A percentile compares a stretch with the other conserved stretches of the same genome.
Evolutionary conservation across 192 early-diverging fungal species (phyloP).

Genomic region (Backusella tarrabulga): DNA sequence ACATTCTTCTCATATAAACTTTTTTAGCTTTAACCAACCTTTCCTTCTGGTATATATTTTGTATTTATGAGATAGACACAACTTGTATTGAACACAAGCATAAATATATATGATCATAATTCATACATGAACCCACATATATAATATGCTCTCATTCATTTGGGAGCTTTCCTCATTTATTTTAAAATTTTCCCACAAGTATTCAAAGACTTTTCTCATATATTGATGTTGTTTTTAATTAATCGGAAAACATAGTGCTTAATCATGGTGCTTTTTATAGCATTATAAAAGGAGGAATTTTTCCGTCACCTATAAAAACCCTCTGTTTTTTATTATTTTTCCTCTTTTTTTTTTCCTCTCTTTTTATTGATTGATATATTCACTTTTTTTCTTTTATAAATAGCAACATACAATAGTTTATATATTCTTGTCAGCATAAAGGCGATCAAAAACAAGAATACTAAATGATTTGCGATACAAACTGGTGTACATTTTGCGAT

Average conservation of each 20-base stretch:
- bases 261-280: not conserved
- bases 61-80: too few species aligned
- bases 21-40: too few species aligned
- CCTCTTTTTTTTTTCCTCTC: not conserved
- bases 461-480: slow-evolving; percentile 13
- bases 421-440: not conserved
- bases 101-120: too few species aligned
- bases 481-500: slow-evolving; percentile 24
- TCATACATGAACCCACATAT: too few species aligned
- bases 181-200: too few species aligned
- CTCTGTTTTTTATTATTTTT: not conserved
- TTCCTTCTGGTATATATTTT: too few species aligned
- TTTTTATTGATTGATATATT: not conserved
- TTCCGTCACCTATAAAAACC: not conserved
- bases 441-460: not conserved
- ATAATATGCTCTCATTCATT: too few species aligned
- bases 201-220: too few species aligned
- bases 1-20: too few species aligned
- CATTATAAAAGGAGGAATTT: not conserved
- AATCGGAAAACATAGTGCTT: not conserved
- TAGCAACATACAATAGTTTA: not conserved
- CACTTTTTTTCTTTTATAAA: not conserved
- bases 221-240: too few species aligned
- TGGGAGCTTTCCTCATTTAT: too few species aligned
- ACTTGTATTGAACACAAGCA: too few species aligned